These are phyloP conservation scores for Nannochloropsis oceanica DNA, from an alignment of 108 stramenopile genomes.

Conservation along the genomic window DNA sequence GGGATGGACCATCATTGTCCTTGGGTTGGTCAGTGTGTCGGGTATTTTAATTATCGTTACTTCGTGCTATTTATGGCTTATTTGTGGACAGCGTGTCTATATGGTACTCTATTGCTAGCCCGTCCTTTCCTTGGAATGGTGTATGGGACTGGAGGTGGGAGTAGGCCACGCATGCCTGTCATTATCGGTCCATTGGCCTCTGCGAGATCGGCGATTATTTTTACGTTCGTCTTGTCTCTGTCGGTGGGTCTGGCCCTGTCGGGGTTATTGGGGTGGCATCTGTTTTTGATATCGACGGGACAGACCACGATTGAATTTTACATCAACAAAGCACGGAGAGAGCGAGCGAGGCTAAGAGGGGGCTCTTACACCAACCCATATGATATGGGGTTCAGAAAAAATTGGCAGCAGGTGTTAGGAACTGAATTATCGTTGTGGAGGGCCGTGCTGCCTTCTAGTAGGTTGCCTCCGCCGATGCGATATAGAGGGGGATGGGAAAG, in stretches of 20 bases:
- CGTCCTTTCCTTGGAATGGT: constrained; percentile 8
- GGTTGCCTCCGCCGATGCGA: neutral
- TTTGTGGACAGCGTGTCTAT: constrained; percentile 29
- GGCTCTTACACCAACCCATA: constrained; percentile 24
- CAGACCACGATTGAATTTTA: constrained; percentile 42
- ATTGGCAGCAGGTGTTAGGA: constrained; percentile 28
- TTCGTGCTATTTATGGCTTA: constrained; percentile 70
- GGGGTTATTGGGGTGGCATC: constrained; percentile 27
- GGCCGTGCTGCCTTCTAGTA: neutral
- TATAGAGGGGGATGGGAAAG: neutral
- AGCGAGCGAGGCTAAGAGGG: constrained; percentile 9
- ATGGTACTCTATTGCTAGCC: constrained; percentile 8
- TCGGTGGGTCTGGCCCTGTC: constrained; percentile 14
- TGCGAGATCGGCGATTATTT: constrained; percentile 1
- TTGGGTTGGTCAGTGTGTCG: constrained; percentile 69
- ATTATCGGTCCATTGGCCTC: neutral
- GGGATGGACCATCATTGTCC: constrained; percentile 96
- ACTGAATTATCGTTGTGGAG: neutral
- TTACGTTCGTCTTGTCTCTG: constrained; percentile 25
- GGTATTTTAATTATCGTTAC: constrained; percentile 93
- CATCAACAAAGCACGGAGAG: constrained; percentile 12
- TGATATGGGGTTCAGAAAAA: constrained; percentile 25
- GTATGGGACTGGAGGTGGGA: neutral
- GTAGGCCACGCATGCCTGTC: neutral
- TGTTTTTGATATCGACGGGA: constrained; percentile 19